Base-by-base conservation (phyloP, 331 rosid species). In the Prunus yedoensis region DNA sequence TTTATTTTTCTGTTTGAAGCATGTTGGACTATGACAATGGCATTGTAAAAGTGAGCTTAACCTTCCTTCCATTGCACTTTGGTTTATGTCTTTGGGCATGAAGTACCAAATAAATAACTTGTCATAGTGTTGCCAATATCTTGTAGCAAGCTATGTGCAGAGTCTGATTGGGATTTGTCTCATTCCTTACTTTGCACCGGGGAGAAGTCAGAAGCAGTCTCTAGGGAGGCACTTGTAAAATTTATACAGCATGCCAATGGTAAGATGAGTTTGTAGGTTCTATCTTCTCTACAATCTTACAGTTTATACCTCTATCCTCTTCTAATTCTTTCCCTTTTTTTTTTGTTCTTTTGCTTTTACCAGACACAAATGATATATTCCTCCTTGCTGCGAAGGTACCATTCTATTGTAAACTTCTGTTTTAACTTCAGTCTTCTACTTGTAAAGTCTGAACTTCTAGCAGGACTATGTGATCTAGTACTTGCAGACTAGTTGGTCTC, bases 351-450 rank as follows among this genome's bases (percentile, higher is more conserved):
- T 59, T 51, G 1, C 32, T 78, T 73, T 64, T 56, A 68, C 66
- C 91, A 94, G 99, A 92, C 54, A 92, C 97, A 62, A 94, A 94
- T 68, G 97, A 94, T 68, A 90, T 94, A 83, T 94, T 94, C 85
- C 83, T 92, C 66, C 92, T 92, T 77, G 96, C 97, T 58, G 97
- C 93, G 21, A 94, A 92, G 97, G 99, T 92, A 80, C 53, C 53
- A 70, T 68, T 60, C 74, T 53, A 60, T 41, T 43, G 1, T 23
- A 12, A 53, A 23, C 45, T 10, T 6, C 20, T 32, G 5, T 8
- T 57, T 15, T 23, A 71, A 38, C 57, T 38, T 16, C 28, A n/a
- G 4, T 46, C 30, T 59, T 43, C 27, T 17, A 43, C 35, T 52
- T 45, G 46, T 25, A 9, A 28, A 60, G 15, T 54, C 56, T 58